These are phyloP conservation scores for Podaxis mareebaensis DNA, from an alignment of 768 basidiomycete genomes.

Conservation along the genomic window DNA sequence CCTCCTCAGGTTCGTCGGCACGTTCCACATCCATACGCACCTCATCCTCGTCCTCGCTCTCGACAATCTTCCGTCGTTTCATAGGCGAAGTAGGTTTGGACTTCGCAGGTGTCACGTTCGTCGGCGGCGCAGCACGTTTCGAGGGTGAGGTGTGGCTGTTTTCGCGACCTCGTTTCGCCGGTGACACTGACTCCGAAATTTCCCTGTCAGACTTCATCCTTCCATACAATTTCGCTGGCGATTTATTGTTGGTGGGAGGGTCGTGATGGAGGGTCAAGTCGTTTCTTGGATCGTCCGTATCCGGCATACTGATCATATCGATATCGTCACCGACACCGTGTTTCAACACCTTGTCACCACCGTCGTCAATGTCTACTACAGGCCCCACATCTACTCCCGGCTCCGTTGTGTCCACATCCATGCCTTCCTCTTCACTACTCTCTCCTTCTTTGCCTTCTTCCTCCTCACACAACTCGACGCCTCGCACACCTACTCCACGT, in stretches of 20 bases:
- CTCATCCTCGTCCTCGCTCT: conserved; percentile 13
- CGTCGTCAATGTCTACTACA: not conserved
- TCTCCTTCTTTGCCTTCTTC: conserved; percentile 24
- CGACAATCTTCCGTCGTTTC: conserved; percentile 6
- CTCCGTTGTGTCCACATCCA: conserved; percentile 2
- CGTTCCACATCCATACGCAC: conserved; percentile 4
- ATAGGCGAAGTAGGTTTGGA: not conserved
- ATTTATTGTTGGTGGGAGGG: not conserved
- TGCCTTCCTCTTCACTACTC: conserved; percentile 13
- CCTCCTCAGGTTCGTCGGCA: conserved; percentile 14
- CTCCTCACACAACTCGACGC: conserved; percentile 26
- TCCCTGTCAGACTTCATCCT: conserved; percentile 15
- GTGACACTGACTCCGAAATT: conserved; percentile 5
- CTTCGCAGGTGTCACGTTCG: conserved; percentile 2
- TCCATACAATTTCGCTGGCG: not conserved
- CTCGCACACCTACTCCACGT: conserved; percentile 36
- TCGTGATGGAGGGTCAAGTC: not conserved
- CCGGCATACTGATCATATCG: conserved; percentile 14
- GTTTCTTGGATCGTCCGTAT: not conserved
- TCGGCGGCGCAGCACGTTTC: not conserved
- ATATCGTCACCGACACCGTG: conserved; percentile 1
- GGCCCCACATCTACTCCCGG: not conserved
- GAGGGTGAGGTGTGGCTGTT: not conserved
- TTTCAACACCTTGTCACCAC: not conserved
- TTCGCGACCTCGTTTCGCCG: not conserved